phyloP scores from a whole-genome alignment of 495 filamentous ascomycete genomes.

The Cetradonia linearis region DNA sequence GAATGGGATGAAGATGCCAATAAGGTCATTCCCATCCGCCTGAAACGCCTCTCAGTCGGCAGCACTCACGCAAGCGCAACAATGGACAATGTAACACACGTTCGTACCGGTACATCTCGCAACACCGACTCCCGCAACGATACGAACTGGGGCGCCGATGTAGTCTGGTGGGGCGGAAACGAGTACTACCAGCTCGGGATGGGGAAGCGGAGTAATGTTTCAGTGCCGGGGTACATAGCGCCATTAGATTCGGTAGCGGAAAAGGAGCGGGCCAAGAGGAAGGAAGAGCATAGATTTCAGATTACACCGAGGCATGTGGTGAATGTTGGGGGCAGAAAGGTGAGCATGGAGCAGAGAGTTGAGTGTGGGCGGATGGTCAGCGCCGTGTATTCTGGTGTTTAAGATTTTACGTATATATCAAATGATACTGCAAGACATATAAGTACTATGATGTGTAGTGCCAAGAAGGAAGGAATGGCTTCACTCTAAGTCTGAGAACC shows the following conservation, averaged over 20 bases:
- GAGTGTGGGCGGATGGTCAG: constrained; percentile 79
- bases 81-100: constrained; percentile 64
- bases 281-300: constrained; percentile 69
- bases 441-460: no score
- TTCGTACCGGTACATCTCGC: constrained; percentile 39
- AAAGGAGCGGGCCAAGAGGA: constrained; percentile 38
- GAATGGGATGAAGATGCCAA: constrained; percentile 73
- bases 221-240: constrained; percentile 64
- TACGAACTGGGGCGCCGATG: constrained; percentile 75
- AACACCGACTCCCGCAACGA: constrained; percentile 46
- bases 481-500: no score
- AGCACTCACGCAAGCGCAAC: constrained; percentile 69
- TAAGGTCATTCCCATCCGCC: constrained; percentile 62
- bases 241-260: constrained; percentile 50
- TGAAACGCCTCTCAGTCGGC: constrained; percentile 61
- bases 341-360: constrained; percentile 75
- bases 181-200: constrained; percentile 89
- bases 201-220: constrained; percentile 71
- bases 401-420: no score
- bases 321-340: constrained; percentile 49
- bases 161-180: constrained; percentile 89
- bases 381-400: constrained; percentile 57
- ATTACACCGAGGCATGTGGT: constrained; percentile 69
- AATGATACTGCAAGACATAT: no score
- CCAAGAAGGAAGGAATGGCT: no score